Base-by-base conservation (phyloP, 1,284 basidiomycete species). In the Cutaneotrichosporon cyanovorans region DNA sequence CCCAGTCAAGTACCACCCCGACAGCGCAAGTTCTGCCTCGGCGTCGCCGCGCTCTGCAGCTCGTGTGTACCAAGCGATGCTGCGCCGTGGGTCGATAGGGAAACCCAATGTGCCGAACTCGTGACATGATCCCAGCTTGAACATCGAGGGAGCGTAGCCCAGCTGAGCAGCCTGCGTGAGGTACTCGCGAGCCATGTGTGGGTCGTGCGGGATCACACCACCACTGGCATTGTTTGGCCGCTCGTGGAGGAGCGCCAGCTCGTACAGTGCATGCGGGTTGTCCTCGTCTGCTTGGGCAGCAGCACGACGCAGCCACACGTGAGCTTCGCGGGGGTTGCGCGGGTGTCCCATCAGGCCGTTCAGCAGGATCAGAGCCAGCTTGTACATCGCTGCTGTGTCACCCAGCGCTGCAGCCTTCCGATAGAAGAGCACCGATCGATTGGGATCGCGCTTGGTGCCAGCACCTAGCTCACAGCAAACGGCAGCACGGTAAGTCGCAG, bases 391-490 rank as follows among this genome's bases (percentile, higher is more conserved):
- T 34, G 93, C 84, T 0, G 92, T 97, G 69, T 98, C 95, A 28
- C 92, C 92, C 25, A 98, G 74, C 0, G 90, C 90, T 2, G 90
- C 90, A 2, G 95, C 87, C 73, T 98, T 97, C 53, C 92, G 83
- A 73, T 97, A 98, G 70, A 99, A 97, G 14, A 92, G 82, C 36
- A 92, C 83, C 4, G 93, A 93, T 30, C 92, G 80, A 23, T 83
- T 78, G 2, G 84, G 82, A 63, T 98, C 93, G 50, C 84, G 79
- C 56, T 85, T 79, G 2, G 95, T 98, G n/a, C 95, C 95, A 1
- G 91, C 92, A n/a, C 95, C 95, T 48, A 98, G 88, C 71, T 98
- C 95, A 72, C 97, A 97, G 72, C 95, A 99, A 5, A 98, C 93
- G 4, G 92, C 95, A 25, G 96, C 92, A 37, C 95, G 86, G 67